These are phyloP conservation scores for Breviolum minutum DNA, from an alignment of 73 alveolate genomes.

Conservation along the genomic window DNA sequence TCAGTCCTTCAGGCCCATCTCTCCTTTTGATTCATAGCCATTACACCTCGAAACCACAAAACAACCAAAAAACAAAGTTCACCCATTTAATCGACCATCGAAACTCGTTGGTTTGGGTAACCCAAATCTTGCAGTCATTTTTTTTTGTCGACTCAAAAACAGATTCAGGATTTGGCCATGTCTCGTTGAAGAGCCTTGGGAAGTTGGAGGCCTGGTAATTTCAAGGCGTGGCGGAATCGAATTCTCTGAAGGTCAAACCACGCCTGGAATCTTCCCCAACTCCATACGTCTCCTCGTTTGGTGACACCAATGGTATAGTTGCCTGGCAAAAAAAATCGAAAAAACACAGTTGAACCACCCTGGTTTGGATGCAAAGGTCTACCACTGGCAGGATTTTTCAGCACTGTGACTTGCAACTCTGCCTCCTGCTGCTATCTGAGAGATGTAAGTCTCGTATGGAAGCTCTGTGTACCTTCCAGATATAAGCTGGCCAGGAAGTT, in stretches of 20 bases:
- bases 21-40: slow-evolving; percentile 93
- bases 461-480: slow-evolving; percentile 77
- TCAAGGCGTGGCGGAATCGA: not conserved
- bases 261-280: slow-evolving; percentile 94
- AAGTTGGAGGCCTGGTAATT: slow-evolving; percentile 87
- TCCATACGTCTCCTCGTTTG: slow-evolving; percentile 93
- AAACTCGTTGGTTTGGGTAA: not conserved
- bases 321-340: slow-evolving; percentile 18
- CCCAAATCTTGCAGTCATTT: not conserved
- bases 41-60: slow-evolving; percentile 22
- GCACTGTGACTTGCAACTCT: not conserved
- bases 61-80: not conserved
- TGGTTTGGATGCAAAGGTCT: too few relatives aligned
- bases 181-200: slow-evolving; percentile 78
- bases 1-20: slow-evolving; percentile 91
- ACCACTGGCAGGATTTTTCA: too few relatives aligned
- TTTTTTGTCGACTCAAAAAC: not conserved
- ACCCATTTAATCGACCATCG: not conserved
- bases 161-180: slow-evolving; percentile 28
- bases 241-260: not conserved
- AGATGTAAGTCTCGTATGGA: slow-evolving; percentile 94
- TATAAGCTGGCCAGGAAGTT: too few relatives aligned
- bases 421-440: slow-evolving; percentile 95
- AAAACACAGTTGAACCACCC: too few relatives aligned
- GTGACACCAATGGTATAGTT: slow-evolving; percentile 93